Evolutionary conservation across 164 flowering plant genomes (phyloP).

Genomic region (grape (Vitis vinifera)): ASM3070453v1 NC_081812.1:1436501-1437000

Average conservation of each 20-base stretch:
- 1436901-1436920: not conserved
- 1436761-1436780: slow-evolving; percentile 57
- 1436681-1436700: no score
- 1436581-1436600: no score
- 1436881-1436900: slow-evolving; percentile 45
- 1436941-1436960: slow-evolving; percentile 7
- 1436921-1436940: slow-evolving; percentile 12
- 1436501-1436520: no score
- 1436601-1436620: no score
- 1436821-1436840: slow-evolving; percentile 40
- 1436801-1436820: slow-evolving; percentile 60
- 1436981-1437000: slow-evolving; percentile 17
- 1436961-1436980: not conserved
- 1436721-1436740: slow-evolving; percentile 52
- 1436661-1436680: no score
- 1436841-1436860: slow-evolving; percentile 60
- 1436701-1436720: no score
- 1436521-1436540: no score
- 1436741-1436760: slow-evolving; percentile 46
- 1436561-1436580: no score
- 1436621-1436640: no score
- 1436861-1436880: slow-evolving; percentile 57
- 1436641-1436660: no score
- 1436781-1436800: slow-evolving; percentile 46
- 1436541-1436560: no score